Percentiles rank a stretch among this genome's conserved stretches.
Evolutionary conservation across 352 stramenopile genomes (phyloP).

Genomic region (Plasmopara muralis): DNA sequence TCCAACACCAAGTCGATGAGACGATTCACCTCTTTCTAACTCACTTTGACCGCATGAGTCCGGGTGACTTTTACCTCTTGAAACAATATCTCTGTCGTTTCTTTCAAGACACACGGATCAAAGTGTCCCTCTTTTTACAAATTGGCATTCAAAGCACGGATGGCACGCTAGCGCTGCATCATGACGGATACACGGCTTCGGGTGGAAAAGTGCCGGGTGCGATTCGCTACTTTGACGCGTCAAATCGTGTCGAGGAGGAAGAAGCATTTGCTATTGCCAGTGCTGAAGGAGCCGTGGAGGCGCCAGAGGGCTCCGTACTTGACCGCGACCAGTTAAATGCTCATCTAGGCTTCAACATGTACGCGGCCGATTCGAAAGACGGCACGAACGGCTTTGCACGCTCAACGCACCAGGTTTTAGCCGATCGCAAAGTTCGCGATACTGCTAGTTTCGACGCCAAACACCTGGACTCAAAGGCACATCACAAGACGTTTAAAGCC

Average conservation of each 20-base stretch:
- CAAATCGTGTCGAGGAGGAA: slow-evolving; percentile 55
- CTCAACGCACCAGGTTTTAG: slow-evolving; percentile 51
- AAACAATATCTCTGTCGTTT: slow-evolving; percentile 85
- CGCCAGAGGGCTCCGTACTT: slow-evolving; percentile 45
- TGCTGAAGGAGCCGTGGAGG: slow-evolving; percentile 41
- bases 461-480: slow-evolving; percentile 24
- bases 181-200: slow-evolving; percentile 62
- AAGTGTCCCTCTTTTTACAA: slow-evolving; percentile 89
- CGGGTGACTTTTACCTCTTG: slow-evolving; percentile 72
- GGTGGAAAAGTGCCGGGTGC: slow-evolving; percentile 64
- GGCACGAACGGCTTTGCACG: slow-evolving; percentile 23
- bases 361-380: slow-evolving; percentile 66
- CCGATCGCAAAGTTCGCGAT: slow-evolving; percentile 46
- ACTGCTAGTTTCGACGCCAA: slow-evolving; percentile 15
- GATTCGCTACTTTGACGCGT: slow-evolving; percentile 62
- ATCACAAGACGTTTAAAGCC: slow-evolving; percentile 68
- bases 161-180: slow-evolving; percentile 71
- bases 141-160: slow-evolving; percentile 80
- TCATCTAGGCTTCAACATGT: slow-evolving; percentile 79
- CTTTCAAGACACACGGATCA: slow-evolving; percentile 88
- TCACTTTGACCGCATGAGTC: slow-evolving; percentile 58
- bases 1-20: slow-evolving; percentile 67
- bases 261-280: slow-evolving; percentile 57
- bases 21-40: slow-evolving; percentile 71
- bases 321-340: slow-evolving; percentile 51